A percentile compares a stretch with the other conserved stretches of the same genome.
Evolutionary conservation across 495 filamentous ascomycete genomes (phyloP).

Genomic region (Aspergillus incahuasiensis): DNA sequence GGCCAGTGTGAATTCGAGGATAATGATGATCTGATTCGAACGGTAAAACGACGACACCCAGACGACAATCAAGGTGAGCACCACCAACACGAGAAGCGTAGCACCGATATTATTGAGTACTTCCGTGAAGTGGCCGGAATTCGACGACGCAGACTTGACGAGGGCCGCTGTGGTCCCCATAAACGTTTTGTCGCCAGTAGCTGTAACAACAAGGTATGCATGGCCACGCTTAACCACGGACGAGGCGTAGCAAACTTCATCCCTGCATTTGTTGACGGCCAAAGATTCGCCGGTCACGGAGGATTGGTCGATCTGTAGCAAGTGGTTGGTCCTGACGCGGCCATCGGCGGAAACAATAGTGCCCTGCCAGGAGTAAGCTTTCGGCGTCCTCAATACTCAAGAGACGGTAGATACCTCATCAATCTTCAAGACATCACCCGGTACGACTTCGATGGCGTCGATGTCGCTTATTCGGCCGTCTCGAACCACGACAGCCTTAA

Average conservation of each 20-base stretch:
- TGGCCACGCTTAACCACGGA: conserved; percentile 87
- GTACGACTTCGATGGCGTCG: conserved; percentile 73
- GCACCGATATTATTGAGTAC: conserved; percentile 77
- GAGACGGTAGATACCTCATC: conserved; percentile 56
- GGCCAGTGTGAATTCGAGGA: conserved; percentile 77
- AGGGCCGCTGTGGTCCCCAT: conserved; percentile 85
- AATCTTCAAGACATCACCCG: conserved; percentile 83
- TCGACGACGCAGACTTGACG: conserved; percentile 66
- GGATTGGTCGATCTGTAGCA: conserved; percentile 88
- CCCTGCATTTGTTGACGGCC: conserved; percentile 79
- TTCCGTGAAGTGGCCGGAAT: conserved; percentile 82
- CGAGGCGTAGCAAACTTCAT: conserved; percentile 75
- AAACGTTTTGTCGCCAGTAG: conserved; percentile 82
- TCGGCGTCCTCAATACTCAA: neutral
- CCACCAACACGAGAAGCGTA: conserved; percentile 72
- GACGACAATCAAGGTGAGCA: conserved; percentile 72
- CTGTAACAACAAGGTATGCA: conserved; percentile 73
- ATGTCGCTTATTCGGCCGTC: conserved; percentile 68
- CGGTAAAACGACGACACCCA: conserved; percentile 88
- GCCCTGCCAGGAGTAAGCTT: conserved; percentile 42
- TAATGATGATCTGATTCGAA: conserved; percentile 66
- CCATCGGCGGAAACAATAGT: conserved; percentile 90
- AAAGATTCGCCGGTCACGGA: conserved; percentile 90
- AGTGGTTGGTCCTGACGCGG: conserved; percentile 70
- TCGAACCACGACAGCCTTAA: conserved; percentile 80